phyloP scores from a whole-genome alignment of 192 early-diverging fungal genomes.

The Umbelopsis vinacea region DNA sequence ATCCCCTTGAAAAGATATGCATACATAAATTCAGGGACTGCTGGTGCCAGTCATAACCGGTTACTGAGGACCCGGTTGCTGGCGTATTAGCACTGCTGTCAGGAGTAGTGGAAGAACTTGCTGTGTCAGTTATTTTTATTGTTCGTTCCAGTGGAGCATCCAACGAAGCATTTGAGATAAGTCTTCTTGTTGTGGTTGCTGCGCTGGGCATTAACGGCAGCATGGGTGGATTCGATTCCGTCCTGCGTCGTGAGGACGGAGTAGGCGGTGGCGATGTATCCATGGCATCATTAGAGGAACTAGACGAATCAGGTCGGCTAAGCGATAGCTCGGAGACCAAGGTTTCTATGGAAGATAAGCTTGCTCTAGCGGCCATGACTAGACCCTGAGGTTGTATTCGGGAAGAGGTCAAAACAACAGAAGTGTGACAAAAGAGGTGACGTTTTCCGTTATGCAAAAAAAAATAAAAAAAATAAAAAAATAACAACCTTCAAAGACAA shows the following conservation, averaged over 20 bases:
- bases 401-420: neutral
- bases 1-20: slow-evolving; percentile 53
- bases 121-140: slow-evolving; percentile 12
- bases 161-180: slow-evolving; percentile 7
- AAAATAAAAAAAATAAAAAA: neutral
- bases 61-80: neutral
- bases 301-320: slow-evolving; percentile 8
- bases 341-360: slow-evolving; percentile 22
- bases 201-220: slow-evolving; percentile 11
- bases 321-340: slow-evolving; percentile 18
- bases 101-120: slow-evolving; percentile 5
- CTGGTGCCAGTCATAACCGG: slow-evolving; percentile 32
- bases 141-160: slow-evolving; percentile 3
- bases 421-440: slow-evolving; percentile 16
- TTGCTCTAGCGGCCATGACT: slow-evolving; percentile 18
- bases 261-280: slow-evolving; percentile 18
- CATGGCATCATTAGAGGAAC: slow-evolving; percentile 7
- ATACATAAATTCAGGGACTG: slow-evolving; percentile 35
- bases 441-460: neutral
- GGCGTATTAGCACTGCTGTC: neutral
- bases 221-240: slow-evolving; percentile 7
- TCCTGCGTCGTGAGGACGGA: slow-evolving; percentile 8
- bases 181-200: slow-evolving; percentile 14
- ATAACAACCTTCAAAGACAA: neutral
- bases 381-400: neutral